Conservation (phyloP, 2,329 filamentous ascomycete species). For the Fulvia fulva region DNA sequence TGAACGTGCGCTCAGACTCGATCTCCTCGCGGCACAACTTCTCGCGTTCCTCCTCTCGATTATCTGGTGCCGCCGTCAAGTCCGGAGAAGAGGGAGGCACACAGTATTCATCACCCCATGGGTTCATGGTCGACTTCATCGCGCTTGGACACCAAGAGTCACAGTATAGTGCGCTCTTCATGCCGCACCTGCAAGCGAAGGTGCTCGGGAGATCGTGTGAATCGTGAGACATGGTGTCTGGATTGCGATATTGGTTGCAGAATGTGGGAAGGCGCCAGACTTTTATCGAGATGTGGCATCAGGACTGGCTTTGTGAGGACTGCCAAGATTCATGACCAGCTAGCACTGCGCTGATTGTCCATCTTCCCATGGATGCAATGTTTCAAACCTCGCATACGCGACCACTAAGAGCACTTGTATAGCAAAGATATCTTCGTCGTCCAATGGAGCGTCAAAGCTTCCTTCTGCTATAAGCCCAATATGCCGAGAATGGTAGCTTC, state of each 20-base stretch:
- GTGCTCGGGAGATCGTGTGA: not conserved
- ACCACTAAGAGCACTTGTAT: not conserved
- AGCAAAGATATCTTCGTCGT: not conserved
- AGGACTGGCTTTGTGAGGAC: not conserved
- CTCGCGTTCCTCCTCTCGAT: not conserved
- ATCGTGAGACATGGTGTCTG: not conserved
- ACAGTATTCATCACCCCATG: not conserved
- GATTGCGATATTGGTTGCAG: too few relatives aligned
- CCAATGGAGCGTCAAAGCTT: conserved; percentile 40
- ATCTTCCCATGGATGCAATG: not conserved
- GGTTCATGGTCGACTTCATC: not conserved
- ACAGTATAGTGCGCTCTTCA: not conserved
- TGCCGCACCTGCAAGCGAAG: not conserved
- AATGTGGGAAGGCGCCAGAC: not conserved
- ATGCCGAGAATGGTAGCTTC: conserved; percentile 79
- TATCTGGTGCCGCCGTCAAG: not conserved
- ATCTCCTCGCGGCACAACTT: not conserved
- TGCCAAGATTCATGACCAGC: not conserved
- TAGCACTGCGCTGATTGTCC: not conserved
- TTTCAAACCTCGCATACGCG: not conserved
- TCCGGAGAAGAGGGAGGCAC: not conserved
- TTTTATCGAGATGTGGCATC: not conserved
- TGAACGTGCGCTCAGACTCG: not conserved
- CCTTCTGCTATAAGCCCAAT: conserved; percentile 56
- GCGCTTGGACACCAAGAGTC: not conserved